These are phyloP conservation scores for Peniophora sp. DNA, from an alignment of 1,284 basidiomycete genomes.

Conservation along the genomic window DNA sequence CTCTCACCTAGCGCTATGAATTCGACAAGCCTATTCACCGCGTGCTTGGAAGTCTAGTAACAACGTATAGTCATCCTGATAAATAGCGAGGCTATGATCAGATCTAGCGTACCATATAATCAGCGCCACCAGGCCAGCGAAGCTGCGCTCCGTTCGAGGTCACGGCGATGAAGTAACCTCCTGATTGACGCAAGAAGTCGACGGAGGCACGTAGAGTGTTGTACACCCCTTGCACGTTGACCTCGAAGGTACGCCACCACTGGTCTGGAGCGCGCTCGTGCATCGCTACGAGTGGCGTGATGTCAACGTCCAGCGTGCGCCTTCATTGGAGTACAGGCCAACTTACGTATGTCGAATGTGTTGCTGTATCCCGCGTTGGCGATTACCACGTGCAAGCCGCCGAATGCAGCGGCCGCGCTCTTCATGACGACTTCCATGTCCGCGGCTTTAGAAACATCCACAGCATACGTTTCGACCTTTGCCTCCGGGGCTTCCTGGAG, in stretches of 20 bases:
- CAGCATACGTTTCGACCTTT: neutral
- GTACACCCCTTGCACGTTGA: neutral
- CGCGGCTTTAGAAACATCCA: slow-evolving; percentile 1
- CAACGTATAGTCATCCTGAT: neutral
- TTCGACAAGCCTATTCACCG: neutral
- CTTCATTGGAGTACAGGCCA: no score
- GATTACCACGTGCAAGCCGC: slow-evolving; percentile 11
- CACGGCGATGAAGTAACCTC: neutral
- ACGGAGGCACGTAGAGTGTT: neutral
- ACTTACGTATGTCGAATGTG: neutral
- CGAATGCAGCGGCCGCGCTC: slow-evolving; percentile 8
- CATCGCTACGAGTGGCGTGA: neutral
- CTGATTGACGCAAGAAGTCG: neutral
- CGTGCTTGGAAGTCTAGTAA: neutral
- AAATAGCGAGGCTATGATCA: neutral
- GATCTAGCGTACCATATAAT: neutral
- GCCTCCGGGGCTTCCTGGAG: neutral
- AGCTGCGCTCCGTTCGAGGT: neutral
- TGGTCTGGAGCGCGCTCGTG: neutral
- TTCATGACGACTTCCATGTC: slow-evolving; percentile 3
- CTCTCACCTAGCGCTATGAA: neutral
- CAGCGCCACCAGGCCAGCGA: neutral
- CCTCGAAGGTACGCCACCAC: neutral
- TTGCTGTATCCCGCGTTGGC: slow-evolving; percentile 8
- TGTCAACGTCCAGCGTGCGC: neutral